Conservation (phyloP, 2,329 filamentous ascomycete genomes). For the Bretziella fagacearum region DNA sequence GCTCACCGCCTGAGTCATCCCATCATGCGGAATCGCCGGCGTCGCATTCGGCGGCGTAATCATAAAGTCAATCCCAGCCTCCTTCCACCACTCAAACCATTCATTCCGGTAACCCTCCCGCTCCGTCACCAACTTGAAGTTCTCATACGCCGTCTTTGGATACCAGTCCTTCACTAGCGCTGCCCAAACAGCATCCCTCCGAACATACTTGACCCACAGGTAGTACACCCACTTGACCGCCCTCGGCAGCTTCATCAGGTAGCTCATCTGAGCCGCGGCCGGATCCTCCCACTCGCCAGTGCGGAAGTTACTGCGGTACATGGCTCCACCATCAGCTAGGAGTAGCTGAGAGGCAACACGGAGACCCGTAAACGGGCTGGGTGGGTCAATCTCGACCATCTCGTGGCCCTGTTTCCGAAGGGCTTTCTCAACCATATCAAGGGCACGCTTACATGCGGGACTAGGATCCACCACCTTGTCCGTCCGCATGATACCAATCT, state of each 20-base stretch:
- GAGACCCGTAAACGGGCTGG: slow-evolving; percentile 58
- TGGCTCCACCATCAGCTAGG: slow-evolving; percentile 68
- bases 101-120: slow-evolving; percentile 60
- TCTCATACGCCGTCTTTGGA: slow-evolving; percentile 55
- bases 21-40: slow-evolving; percentile 70
- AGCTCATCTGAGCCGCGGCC: slow-evolving; percentile 58
- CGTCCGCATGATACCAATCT: slow-evolving; percentile 60
- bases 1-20: slow-evolving; percentile 70
- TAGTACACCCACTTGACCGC: slow-evolving; percentile 74
- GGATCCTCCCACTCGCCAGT: slow-evolving; percentile 63
- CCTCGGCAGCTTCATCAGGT: slow-evolving; percentile 54
- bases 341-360: slow-evolving; percentile 63
- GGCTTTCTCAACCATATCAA: slow-evolving; percentile 53
- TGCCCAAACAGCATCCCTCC: slow-evolving; percentile 60
- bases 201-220: slow-evolving; percentile 73
- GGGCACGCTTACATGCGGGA: slow-evolving; percentile 63
- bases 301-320: slow-evolving; percentile 60
- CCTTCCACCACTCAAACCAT: slow-evolving; percentile 79
- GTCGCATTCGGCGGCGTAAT: slow-evolving; percentile 78
- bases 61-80: slow-evolving; percentile 56
- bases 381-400: slow-evolving; percentile 45
- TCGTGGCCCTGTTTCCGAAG: slow-evolving; percentile 59
- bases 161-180: slow-evolving; percentile 57
- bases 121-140: slow-evolving; percentile 64
- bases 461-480: slow-evolving; percentile 74